phyloP scores from a whole-genome alignment of 306 rosid genomes.

The Adenanthera pavonina region DNA sequence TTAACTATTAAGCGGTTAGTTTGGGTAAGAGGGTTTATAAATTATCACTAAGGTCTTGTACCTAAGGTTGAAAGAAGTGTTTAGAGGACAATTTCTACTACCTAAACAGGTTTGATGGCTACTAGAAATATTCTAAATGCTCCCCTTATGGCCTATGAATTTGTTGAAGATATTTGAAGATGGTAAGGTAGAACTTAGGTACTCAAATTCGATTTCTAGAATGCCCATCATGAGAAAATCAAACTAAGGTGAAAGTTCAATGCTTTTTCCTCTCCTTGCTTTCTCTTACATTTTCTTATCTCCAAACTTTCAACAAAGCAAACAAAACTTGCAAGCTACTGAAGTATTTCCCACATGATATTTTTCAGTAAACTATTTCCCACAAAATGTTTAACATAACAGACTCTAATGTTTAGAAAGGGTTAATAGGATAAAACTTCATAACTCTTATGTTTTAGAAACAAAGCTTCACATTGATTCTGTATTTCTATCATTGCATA shows the following conservation, averaged over 20 bases:
- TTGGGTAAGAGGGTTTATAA: no score
- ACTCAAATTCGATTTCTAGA: no score
- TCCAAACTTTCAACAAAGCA: slow-evolving; percentile 70
- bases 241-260: slow-evolving; percentile 93
- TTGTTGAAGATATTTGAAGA: no score
- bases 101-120: no score
- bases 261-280: slow-evolving; percentile 97
- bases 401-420: not conserved
- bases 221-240: slow-evolving; percentile 67
- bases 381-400: not conserved
- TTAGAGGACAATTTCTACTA: no score
- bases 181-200: no score
- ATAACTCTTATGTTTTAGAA: slow-evolving; percentile 18
- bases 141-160: no score
- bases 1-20: no score
- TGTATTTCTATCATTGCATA: slow-evolving; percentile 15
- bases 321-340: slow-evolving; percentile 38
- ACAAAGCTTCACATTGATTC: slow-evolving; percentile 2
- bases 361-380: not conserved
- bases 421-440: slow-evolving; percentile 17
- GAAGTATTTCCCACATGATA: slow-evolving; percentile 25
- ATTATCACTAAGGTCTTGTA: no score
- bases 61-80: no score
- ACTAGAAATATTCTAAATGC: no score
- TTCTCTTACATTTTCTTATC: slow-evolving; percentile 95